These are phyloP conservation scores for Rhodotorula kratochvilovae DNA, from an alignment of 768 basidiomycete species.

Conservation along the genomic window DNA sequence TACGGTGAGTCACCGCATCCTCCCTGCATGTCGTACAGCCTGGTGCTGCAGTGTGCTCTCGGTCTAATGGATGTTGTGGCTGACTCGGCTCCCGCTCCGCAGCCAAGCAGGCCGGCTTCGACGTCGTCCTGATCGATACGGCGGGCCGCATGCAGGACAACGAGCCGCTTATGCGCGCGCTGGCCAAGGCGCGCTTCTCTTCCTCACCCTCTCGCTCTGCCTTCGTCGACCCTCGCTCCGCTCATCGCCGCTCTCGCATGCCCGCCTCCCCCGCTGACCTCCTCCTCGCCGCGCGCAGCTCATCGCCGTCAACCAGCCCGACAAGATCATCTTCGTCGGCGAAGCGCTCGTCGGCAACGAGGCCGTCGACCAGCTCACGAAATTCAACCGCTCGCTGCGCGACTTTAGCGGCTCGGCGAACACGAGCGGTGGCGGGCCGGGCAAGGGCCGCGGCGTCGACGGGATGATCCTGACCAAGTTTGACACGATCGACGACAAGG, in stretches of 20 bases:
- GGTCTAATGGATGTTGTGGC: too few relatives aligned
- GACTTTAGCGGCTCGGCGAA: conserved; percentile 76
- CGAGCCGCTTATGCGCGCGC: conserved; percentile 95
- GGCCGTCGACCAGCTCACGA: conserved; percentile 93
- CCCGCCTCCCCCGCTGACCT: background rate
- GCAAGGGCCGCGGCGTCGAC: conserved; percentile 84
- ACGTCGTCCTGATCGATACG: conserved; percentile 95
- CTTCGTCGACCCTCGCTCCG: too few relatives aligned
- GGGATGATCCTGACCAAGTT: conserved; percentile 98
- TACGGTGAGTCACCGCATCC: conserved; percentile 59
- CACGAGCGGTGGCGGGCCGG: conserved; percentile 46
- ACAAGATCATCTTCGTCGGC: conserved; percentile 97
- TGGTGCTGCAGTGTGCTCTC: too few relatives aligned
- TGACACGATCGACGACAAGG: conserved; percentile 98
- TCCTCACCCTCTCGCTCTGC: background rate
- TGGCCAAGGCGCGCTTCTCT: conserved; percentile 71
- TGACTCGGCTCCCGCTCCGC: conserved; percentile 9
- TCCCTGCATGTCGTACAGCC: background rate
- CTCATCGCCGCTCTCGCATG: background rate
- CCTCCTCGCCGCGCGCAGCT: conserved; percentile 54
- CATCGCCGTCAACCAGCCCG: conserved; percentile 85
- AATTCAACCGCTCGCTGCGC: conserved; percentile 88
- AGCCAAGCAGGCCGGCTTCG: conserved; percentile 87
- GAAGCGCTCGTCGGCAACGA: conserved; percentile 98
- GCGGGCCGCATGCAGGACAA: conserved; percentile 99